Percentiles rank a stretch among this genome's conserved stretches.
These are phyloP conservation scores for Polyporus tsugae DNA, from an alignment of 1,284 basidiomycete species.

Conservation along the genomic window DNA sequence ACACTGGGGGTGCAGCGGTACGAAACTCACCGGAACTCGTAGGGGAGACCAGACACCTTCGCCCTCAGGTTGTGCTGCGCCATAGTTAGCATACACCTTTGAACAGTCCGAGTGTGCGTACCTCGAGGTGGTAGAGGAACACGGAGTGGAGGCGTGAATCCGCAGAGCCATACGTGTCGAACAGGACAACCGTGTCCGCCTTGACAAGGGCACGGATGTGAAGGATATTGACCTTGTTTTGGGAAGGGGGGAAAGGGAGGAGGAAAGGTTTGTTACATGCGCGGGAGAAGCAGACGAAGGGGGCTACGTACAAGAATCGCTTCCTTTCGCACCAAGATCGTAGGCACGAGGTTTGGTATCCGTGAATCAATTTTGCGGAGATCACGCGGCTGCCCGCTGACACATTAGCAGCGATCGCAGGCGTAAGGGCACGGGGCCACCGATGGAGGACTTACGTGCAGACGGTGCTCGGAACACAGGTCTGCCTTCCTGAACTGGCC, in stretches of 20 bases:
- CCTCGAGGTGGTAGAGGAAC: conserved; percentile 90
- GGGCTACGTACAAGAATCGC: conserved; percentile 77
- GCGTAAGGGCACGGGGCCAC: conserved; percentile 8
- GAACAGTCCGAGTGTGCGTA: conserved; percentile 37
- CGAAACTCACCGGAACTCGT: conserved; percentile 84
- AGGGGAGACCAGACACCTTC: conserved; percentile 73
- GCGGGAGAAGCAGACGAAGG: conserved; percentile 11
- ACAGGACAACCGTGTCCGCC: conserved; percentile 90
- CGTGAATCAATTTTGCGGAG: conserved; percentile 96
- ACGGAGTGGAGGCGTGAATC: conserved; percentile 87
- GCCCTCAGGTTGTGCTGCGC: conserved; percentile 82
- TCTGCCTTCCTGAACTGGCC: conserved; percentile 92
- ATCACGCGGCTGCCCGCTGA: conserved; percentile 82
- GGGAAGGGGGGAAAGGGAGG: conserved; percentile 19
- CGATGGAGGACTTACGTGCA: conserved; percentile 69
- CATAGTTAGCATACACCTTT: neutral
- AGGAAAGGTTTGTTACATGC: neutral
- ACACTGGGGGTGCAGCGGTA: conserved; percentile 3
- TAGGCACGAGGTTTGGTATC: conserved; percentile 93
- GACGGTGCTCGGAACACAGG: conserved; percentile 86
- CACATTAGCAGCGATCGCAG: conserved; percentile 21
- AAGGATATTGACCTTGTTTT: conserved; percentile 83
- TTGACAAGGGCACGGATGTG: conserved; percentile 96
- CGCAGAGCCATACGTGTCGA: conserved; percentile 88
- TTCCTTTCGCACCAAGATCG: conserved; percentile 89